These are phyloP conservation scores for Mychonastes homosphaera DNA, from an alignment of 139 green algal genomes.

Conservation along the genomic window DNA sequence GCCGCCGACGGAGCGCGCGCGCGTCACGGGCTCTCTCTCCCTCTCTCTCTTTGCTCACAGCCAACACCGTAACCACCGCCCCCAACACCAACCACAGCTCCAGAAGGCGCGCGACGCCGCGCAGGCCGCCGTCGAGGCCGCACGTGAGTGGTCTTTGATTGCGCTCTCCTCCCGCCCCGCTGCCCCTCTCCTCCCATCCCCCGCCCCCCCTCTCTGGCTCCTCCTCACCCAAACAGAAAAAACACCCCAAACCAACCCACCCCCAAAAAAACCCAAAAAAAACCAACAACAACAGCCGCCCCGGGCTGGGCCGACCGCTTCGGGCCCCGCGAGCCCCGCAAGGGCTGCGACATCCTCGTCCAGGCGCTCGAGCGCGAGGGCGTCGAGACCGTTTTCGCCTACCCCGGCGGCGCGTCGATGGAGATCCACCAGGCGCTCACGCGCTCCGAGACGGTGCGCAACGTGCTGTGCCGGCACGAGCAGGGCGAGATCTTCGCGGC, in stretches of 20 bases:
- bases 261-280: no score
- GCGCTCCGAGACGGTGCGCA: slow-evolving; percentile 69
- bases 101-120: slow-evolving; percentile 16
- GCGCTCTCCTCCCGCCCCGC: not conserved
- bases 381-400: slow-evolving; percentile 77
- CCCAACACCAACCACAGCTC: slow-evolving; percentile 20
- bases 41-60: not conserved
- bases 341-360: slow-evolving; percentile 95
- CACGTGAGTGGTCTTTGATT: slow-evolving; percentile 13
- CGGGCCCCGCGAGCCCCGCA: slow-evolving; percentile 65
- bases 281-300: no score
- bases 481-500: slow-evolving; percentile 99
- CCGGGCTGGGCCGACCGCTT: slow-evolving; percentile 75
- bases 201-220: no score
- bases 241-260: no score
- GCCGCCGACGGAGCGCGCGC: no score
- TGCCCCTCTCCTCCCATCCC: not conserved
- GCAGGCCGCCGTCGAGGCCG: slow-evolving; percentile 20
- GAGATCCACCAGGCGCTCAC: slow-evolving; percentile 99
- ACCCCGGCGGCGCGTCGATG: slow-evolving; percentile 92
- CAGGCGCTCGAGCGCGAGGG: slow-evolving; percentile 90
- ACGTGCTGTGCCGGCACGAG: slow-evolving; percentile 97
- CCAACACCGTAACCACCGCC: not conserved
- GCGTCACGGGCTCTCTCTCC: not conserved
- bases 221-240: no score